phyloP scores from a whole-genome alignment of 306 rosid genomes.

The apple (Malus domestica) region DNA sequence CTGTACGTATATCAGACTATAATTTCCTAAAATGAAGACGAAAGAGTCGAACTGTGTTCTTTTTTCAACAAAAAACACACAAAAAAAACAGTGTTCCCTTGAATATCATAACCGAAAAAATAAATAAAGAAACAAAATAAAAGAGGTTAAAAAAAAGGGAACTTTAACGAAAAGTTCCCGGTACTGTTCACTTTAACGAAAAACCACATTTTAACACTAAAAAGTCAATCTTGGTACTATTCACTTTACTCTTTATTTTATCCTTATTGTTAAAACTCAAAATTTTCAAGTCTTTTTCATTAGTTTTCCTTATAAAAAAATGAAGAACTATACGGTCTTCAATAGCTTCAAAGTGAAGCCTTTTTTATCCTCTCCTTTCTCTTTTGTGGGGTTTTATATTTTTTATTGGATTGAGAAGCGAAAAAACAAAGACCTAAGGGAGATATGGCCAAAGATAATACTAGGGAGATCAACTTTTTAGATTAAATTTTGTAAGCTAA shows the following conservation, averaged over 20 bases:
- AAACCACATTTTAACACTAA: too few species aligned
- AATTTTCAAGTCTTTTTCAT: too few species aligned
- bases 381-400: slow-evolving; percentile 2
- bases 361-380: slow-evolving; percentile 7
- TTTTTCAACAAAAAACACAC: not conserved
- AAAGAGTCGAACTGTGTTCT: not conserved
- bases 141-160: not conserved
- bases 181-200: too few species aligned
- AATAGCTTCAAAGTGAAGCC: slow-evolving; percentile 26
- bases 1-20: not conserved
- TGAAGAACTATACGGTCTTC: not conserved
- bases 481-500: too few species aligned
- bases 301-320: too few species aligned
- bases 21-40: not conserved
- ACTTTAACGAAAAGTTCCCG: too few species aligned
- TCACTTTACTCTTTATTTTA: too few species aligned
- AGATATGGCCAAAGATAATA: not conserved
- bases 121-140: slow-evolving; percentile 3
- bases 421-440: slow-evolving; percentile 23
- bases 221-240: too few species aligned
- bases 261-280: too few species aligned
- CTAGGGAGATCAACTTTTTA: too few species aligned
- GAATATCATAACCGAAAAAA: slow-evolving; percentile 15
- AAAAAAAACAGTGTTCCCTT: slow-evolving; percentile 14
- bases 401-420: slow-evolving; percentile 17